A percentile compares a stretch with the other conserved stretches of the same genome.
Conservation (phyloP, 768 basidiomycete genomes). For the Phaeotremella fagi region DNA sequence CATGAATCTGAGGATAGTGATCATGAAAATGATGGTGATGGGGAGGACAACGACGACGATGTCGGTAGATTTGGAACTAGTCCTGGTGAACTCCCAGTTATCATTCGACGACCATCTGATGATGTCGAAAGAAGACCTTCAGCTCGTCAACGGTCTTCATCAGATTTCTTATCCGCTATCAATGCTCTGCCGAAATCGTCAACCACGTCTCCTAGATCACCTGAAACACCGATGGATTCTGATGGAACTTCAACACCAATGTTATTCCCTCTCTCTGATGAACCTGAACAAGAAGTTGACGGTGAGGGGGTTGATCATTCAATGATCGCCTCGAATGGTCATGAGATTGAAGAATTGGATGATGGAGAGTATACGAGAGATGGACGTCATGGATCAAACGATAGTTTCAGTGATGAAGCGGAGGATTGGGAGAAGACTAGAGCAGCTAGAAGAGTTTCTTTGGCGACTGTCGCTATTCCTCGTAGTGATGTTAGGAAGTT, state of each 20-base stretch:
- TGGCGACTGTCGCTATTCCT: conserved; percentile 47
- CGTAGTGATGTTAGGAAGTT: not conserved
- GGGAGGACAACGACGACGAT: not conserved
- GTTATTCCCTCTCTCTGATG: conserved; percentile 3
- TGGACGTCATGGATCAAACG: not conserved
- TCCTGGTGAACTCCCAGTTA: conserved; percentile 26
- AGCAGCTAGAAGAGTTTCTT: conserved; percentile 76
- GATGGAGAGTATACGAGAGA: not conserved
- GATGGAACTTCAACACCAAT: conserved; percentile 6
- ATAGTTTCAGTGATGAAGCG: conserved; percentile 57
- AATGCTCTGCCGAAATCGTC: too few relatives aligned
- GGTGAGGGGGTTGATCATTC: not conserved
- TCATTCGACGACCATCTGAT: conserved; percentile 17
- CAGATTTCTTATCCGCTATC: not conserved
- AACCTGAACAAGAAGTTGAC: not conserved
- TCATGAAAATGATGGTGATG: too few relatives aligned
- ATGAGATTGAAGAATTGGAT: not conserved
- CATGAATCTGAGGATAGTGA: not conserved
- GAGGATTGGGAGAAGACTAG: conserved; percentile 84
- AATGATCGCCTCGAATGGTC: not conserved
- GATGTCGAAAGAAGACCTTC: conserved; percentile 1
- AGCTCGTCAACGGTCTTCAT: not conserved
- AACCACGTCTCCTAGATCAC: not conserved
- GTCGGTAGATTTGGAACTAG: conserved; percentile 1
- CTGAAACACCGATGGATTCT: not conserved